Base-by-base conservation (phyloP, 2,329 filamentous ascomycete species). In the Penicillium sp. region DNA sequence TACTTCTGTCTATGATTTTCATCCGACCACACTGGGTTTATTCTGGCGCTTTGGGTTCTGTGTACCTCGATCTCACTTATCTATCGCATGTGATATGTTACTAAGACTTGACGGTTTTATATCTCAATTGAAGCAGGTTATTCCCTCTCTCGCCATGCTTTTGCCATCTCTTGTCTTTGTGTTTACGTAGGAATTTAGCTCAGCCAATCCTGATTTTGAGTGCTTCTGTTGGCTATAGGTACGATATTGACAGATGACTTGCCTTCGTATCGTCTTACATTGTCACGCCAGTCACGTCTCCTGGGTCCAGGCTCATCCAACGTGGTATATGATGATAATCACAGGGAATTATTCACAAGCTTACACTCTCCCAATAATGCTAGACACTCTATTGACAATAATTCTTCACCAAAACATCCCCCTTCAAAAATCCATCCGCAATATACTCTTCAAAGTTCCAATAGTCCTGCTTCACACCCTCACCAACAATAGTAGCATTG, bases 391-490 rank as follows among this genome's bases (percentile, higher is more conserved):
- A 50, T 26, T 42, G 30, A 35, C 55, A 59, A 44, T 57, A 59
- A 37, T 51, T 17, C 42, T 53, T 38, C 8, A 47, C 24, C 37
- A 53, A 5, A 15, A 57, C 40, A 19, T 51, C n/a, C 6, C 53
- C 54, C 33, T 64, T 37, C 22, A 67, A 22, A 37, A 62, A 63
- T 4, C 64, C 64, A 13, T 61, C 53, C 10, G 65, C 33, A 55
- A 69, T 64, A 17, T 66, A 65, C 13, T 53, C 56, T 47, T 63
- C 62, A 53, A 63, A 65, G 15, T 53, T 68, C 65, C 64, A 71
- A 56, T 68, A 68, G 53, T 68, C 56, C 19, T 17, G 37, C 56
- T 66, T 60, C 2, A 50, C 28, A 2, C 65, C 66, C 53, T 71
- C 53, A 1, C 67, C 62, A 0, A 53, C 58, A 24, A 66, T 45